Evolutionary conservation across 2,329 filamentous ascomycete species (phyloP).

Genomic region (Xylaria sp.): DNA sequence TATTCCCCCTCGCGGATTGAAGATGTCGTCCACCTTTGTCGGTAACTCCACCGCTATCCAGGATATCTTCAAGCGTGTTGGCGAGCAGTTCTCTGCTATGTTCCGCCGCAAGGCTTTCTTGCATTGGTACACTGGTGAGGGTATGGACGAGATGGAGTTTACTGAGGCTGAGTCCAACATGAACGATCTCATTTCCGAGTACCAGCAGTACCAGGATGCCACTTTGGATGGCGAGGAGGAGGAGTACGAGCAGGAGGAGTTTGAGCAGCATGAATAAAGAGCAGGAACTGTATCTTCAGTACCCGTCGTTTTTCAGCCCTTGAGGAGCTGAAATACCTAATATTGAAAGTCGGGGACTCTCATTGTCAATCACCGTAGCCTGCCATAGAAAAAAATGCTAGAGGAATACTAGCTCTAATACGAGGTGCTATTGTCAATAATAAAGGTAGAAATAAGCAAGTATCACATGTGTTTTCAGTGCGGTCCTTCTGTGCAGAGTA

Average conservation of each 20-base stretch:
- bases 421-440: background rate
- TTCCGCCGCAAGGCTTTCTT: constrained; percentile 99
- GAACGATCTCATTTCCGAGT: constrained; percentile 99
- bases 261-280: background rate
- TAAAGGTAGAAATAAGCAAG: background rate
- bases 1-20: constrained; percentile 91
- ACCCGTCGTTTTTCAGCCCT: background rate
- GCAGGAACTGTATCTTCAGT: background rate
- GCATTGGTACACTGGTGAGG: constrained; percentile 99
- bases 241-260: constrained; percentile 78
- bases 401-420: background rate
- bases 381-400: background rate
- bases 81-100: constrained; percentile 99
- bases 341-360: background rate
- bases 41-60: constrained; percentile 99
- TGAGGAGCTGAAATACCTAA: background rate
- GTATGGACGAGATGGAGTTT: constrained; percentile 99
- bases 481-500: no score
- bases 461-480: no score
- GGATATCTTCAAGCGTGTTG: constrained; percentile 99
- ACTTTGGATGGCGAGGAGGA: constrained; percentile 95
- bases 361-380: background rate
- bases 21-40: constrained; percentile 98
- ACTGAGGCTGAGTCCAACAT: constrained; percentile 99
- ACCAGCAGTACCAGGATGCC: constrained; percentile 99